Evolutionary conservation across 805 yeast genomes (phyloP).

Genomic region (Sungouiozyma intestinalis): DNA sequence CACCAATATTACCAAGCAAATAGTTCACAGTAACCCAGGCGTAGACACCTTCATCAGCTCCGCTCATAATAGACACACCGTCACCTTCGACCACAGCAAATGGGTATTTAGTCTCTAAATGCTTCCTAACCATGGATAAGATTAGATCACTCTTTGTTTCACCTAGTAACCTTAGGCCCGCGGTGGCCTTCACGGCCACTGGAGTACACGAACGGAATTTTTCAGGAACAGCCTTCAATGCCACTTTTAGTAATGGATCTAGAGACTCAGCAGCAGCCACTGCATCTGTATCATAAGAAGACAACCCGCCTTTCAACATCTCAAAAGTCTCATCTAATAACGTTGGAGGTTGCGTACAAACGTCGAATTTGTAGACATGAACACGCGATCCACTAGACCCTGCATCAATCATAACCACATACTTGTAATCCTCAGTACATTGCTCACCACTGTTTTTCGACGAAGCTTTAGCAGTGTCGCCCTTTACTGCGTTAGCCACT

Average conservation of each 20-base stretch:
- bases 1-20: slow-evolving; percentile 86
- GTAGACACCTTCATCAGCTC: slow-evolving; percentile 93
- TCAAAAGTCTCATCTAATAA: slow-evolving; percentile 72
- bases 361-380: slow-evolving; percentile 85
- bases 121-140: slow-evolving; percentile 62
- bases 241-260: slow-evolving; percentile 69
- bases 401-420: slow-evolving; percentile 92
- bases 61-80: slow-evolving; percentile 90
- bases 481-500: slow-evolving; percentile 20
- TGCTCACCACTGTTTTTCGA: slow-evolving; percentile 1
- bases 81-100: slow-evolving; percentile 83
- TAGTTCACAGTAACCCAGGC: slow-evolving; percentile 98
- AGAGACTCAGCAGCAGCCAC: slow-evolving; percentile 82
- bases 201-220: slow-evolving; percentile 75
- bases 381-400: slow-evolving; percentile 97
- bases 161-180: slow-evolving; percentile 86
- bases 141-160: slow-evolving; percentile 61
- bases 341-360: slow-evolving; percentile 75
- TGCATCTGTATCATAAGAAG: slow-evolving; percentile 72
- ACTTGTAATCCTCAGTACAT: slow-evolving; percentile 44
- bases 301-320: slow-evolving; percentile 88
- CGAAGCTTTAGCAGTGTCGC: slow-evolving; percentile 1
- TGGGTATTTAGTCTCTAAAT: slow-evolving; percentile 73
- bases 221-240: slow-evolving; percentile 68
- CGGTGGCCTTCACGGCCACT: slow-evolving; percentile 94